A percentile compares a stretch with the other conserved stretches of the same genome.
Conservation (phyloP, 176 grass and related monocot genomes). For the Eremochloa ophiuroides region DNA sequence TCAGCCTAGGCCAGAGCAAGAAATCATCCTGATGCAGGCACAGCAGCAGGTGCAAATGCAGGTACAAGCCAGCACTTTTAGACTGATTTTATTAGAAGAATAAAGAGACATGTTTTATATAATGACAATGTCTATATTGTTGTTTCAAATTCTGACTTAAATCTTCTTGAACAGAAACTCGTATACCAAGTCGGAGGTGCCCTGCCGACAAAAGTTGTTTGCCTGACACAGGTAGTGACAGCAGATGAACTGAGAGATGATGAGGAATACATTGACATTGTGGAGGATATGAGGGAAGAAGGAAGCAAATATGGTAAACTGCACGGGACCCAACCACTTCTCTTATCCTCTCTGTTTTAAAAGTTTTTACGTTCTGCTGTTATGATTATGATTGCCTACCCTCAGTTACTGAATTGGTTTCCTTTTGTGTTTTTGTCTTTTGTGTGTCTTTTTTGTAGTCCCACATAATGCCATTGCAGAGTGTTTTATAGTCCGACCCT, state of each 20-base stretch:
- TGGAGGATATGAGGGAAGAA: constrained; percentile 98
- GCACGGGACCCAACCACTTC: not conserved
- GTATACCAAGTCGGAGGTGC: constrained; percentile 77
- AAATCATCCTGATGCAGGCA: constrained; percentile 74
- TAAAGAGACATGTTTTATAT: not conserved
- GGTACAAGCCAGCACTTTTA: constrained; percentile 32
- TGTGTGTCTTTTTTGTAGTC: constrained; percentile 72
- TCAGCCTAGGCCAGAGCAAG: constrained; percentile 92
- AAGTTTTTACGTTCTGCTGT: not conserved
- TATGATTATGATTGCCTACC: constrained; percentile 16
- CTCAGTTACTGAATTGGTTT: constrained; percentile 54
- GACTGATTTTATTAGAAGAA: not conserved
- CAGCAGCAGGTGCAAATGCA: constrained; percentile 92
- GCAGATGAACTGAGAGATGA: constrained; percentile 89
- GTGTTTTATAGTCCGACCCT: constrained; percentile 64
- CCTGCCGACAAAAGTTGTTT: constrained; percentile 78
- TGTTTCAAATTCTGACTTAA: constrained; percentile 1
- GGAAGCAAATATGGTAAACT: constrained; percentile 78
- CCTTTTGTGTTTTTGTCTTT: constrained; percentile 49
- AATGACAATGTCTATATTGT: not conserved
- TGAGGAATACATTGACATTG: constrained; percentile 83
- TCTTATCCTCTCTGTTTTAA: constrained; percentile 3
- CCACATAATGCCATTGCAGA: constrained; percentile 57
- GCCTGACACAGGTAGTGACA: constrained; percentile 74
- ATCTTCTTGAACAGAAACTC: constrained; percentile 55